Evolutionary conservation across 2,329 filamentous ascomycete species (phyloP).

Genomic region (Colletotrichum sp.): DNA sequence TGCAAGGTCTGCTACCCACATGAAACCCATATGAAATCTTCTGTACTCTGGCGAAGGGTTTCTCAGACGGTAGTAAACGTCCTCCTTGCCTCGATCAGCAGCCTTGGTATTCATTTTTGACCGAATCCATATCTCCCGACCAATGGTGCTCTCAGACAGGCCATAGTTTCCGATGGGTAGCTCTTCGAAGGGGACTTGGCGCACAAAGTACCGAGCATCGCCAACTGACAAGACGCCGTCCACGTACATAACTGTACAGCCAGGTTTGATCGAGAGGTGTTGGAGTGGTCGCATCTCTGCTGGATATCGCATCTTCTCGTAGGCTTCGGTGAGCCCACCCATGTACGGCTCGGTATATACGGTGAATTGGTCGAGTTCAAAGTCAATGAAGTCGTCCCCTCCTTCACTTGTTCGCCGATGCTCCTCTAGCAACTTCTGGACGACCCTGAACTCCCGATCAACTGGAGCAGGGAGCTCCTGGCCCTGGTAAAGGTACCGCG

Average conservation of each 20-base stretch:
- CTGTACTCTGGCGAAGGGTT: conserved; percentile 64
- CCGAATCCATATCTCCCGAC: conserved; percentile 67
- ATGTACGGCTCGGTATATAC: conserved; percentile 51
- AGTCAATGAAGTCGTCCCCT: conserved; percentile 43
- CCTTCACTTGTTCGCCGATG: conserved; percentile 17
- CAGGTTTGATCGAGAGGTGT: conserved; percentile 43
- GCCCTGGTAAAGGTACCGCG: conserved; percentile 23
- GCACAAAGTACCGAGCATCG: conserved; percentile 51
- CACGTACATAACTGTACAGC: conserved; percentile 52
- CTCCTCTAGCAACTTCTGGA: conserved; percentile 32
- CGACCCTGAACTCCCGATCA: conserved; percentile 32
- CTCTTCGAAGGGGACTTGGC: conserved; percentile 58
- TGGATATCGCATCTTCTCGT: conserved; percentile 14
- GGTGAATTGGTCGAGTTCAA: conserved; percentile 62
- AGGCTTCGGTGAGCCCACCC: conserved; percentile 23
- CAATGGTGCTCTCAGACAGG: conserved; percentile 47
- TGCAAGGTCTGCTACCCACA: conserved; percentile 73
- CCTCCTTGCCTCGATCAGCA: not conserved
- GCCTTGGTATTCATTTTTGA: conserved; percentile 48
- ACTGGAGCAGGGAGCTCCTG: conserved; percentile 26
- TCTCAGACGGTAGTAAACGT: conserved; percentile 69
- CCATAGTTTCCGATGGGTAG: conserved; percentile 74
- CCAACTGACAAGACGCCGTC: conserved; percentile 63
- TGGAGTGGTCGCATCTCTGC: conserved; percentile 62
- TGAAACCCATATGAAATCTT: conserved; percentile 66